Evolutionary conservation across 495 filamentous ascomycete genomes (phyloP).

Genomic region (Bathelium albidoporum): DNA sequence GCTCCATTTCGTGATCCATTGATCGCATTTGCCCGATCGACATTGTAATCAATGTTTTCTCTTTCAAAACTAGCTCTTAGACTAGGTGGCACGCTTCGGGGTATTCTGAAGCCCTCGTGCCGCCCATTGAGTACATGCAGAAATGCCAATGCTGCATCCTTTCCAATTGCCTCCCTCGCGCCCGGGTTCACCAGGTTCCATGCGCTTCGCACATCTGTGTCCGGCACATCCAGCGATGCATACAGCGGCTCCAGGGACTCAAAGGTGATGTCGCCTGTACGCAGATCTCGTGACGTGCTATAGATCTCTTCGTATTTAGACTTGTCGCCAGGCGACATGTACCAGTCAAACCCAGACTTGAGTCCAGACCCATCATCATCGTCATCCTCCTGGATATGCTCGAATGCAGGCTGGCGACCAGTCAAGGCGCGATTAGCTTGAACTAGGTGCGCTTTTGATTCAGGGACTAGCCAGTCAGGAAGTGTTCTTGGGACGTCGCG

Average conservation of each 20-base stretch:
- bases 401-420: conserved; percentile 64
- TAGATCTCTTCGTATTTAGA: conserved; percentile 94
- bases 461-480: conserved; percentile 93
- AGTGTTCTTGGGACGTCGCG: conserved; percentile 69
- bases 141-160: conserved; percentile 88
- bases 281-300: conserved; percentile 70
- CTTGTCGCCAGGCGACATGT: conserved; percentile 87
- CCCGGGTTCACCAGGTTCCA: conserved; percentile 97
- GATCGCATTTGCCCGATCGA: conserved; percentile 47
- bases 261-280: conserved; percentile 71
- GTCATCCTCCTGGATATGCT: conserved; percentile 53
- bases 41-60: conserved; percentile 88
- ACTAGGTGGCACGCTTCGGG: conserved; percentile 81
- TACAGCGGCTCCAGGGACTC: conserved; percentile 73
- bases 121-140: conserved; percentile 91
- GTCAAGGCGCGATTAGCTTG: conserved; percentile 77
- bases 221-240: conserved; percentile 83
- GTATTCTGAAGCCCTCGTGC: conserved; percentile 91
- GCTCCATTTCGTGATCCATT: conserved; percentile 1
- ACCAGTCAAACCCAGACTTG: conserved; percentile 98
- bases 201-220: conserved; percentile 84
- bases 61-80: conserved; percentile 85
- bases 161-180: conserved; percentile 67
- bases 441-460: conserved; percentile 92
- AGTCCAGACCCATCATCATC: conserved; percentile 65